Base-by-base conservation (phyloP, 345 rosid species). In the Salix koriyanagi region DNA sequence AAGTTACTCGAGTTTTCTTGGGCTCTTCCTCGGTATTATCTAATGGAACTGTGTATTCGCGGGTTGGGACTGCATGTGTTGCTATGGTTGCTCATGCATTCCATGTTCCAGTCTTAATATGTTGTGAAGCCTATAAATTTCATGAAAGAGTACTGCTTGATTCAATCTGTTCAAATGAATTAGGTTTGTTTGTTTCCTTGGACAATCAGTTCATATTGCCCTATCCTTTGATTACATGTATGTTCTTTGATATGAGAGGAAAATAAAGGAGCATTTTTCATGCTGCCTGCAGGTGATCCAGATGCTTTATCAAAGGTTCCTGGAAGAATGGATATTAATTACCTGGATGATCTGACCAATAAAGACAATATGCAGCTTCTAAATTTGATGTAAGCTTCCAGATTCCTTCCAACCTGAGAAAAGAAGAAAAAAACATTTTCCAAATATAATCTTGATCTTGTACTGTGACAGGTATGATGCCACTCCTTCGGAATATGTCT, bases 31-130 rank as follows among this genome's bases (percentile, higher is more conserved):
- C 99, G 2, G 90, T 95, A 76, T 82, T 95, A 84, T 91, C 97
- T 21, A 95, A 93, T 85, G 98, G 98, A 68, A 93, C 99, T 36
- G 92, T 93, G 52, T 95, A 88, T 81, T 95, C 99, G 4, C 87
- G 99, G 79, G 99, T 93, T 26, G 99, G 99, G 41, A 95, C 99
- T 61, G 99, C 99, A 48, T 88, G 90, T 81, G 91, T 95, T 75
- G 98, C 99, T 46, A 95, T 95, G 98, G 99, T 91, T 84, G 98
- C 99, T 48, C 94, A 85, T 86, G 98, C 93, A 8, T 91, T 89
- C 71, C 83, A 75, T 61, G 88, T 91, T 68, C 98, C 99, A 15
- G 97, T 93, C 62, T 86, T 95, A 77, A 89, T 95, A 30, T 95
- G 97, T 76, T 95, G 99, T 58, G 99, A 93, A 91, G 94, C 97